These are phyloP conservation scores for Thoreauomyces humboldtii DNA, from an alignment of 192 early-diverging fungal species.

Conservation along the genomic window DNA sequence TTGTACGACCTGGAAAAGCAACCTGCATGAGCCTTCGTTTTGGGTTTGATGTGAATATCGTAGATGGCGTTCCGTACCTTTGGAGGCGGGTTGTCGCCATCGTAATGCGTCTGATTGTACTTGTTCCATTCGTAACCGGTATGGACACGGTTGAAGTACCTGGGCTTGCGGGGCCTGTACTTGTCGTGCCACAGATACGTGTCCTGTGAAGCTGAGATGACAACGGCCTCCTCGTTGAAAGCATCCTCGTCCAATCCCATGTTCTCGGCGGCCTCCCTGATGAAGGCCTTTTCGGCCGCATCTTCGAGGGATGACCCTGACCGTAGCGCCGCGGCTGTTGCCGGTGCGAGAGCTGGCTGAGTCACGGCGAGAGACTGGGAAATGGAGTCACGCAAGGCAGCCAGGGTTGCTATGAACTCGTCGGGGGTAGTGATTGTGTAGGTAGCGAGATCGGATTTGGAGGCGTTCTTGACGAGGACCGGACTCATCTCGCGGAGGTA, in stretches of 20 bases:
- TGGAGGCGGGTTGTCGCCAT: constrained; percentile 94
- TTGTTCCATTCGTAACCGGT: constrained; percentile 99
- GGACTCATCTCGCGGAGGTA: constrained; percentile 73
- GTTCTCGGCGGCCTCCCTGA: constrained; percentile 68
- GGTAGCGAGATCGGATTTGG: constrained; percentile 56
- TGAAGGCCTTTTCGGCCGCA: constrained; percentile 33
- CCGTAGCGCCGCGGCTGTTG: background rate
- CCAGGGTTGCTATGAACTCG: too few relatives aligned
- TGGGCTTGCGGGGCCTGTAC: constrained; percentile 91
- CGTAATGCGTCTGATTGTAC: constrained; percentile 98
- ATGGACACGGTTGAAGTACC: constrained; percentile 95
- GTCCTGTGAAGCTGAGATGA: constrained; percentile 58
- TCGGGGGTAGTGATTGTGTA: too few relatives aligned
- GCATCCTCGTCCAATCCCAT: constrained; percentile 76
- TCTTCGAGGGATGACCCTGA: background rate
- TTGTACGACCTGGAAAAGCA: constrained; percentile 71
- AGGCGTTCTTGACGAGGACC: constrained; percentile 44
- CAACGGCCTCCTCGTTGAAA: constrained; percentile 58
- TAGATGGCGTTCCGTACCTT: constrained; percentile 54
- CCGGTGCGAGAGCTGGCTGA: background rate
- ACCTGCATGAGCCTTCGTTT: too few relatives aligned
- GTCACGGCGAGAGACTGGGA: too few relatives aligned
- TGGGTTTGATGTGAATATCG: too few relatives aligned
- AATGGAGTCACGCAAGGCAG: too few relatives aligned
- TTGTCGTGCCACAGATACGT: constrained; percentile 68